These are phyloP conservation scores for Aspergillus sclerotialis DNA, from an alignment of 2,329 filamentous ascomycete species.

Conservation along the genomic window DNA sequence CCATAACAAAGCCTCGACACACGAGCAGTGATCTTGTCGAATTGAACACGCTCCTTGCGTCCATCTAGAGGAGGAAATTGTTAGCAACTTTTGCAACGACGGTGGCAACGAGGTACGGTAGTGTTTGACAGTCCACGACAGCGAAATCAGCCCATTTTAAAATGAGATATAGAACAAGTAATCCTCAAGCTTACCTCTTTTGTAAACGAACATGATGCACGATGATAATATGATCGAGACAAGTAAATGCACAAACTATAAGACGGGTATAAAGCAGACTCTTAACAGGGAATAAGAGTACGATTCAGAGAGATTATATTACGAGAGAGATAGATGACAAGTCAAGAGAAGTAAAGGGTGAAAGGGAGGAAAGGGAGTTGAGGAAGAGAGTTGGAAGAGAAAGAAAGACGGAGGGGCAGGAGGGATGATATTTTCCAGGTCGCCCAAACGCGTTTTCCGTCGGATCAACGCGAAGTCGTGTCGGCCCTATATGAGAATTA, in stretches of 20 bases:
- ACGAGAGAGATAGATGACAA: conserved; percentile 6
- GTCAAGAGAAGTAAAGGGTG: conserved; percentile 6
- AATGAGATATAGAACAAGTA: conserved; percentile 2
- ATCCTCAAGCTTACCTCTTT: conserved; percentile 56
- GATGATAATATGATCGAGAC: conserved; percentile 4
- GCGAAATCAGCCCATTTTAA: neutral
- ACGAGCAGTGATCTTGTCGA: conserved; percentile 99
- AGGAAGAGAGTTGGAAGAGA: conserved; percentile 10
- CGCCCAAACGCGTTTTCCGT: conserved; percentile 25
- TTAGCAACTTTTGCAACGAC: conserved; percentile 12
- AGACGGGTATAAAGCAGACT: conserved; percentile 14
- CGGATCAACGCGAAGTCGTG: conserved; percentile 26
- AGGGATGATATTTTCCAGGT: conserved; percentile 27
- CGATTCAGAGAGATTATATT: neutral
- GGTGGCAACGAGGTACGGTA: conserved; percentile 13
- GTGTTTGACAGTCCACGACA: neutral
- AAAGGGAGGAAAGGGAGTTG: conserved; percentile 7
- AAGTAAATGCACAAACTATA: conserved; percentile 8
- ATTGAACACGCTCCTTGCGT: conserved; percentile 99
- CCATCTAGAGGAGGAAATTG: conserved; percentile 58
- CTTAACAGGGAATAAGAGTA: neutral
- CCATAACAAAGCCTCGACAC: conserved; percentile 97
- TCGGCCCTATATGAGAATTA: conserved; percentile 22
- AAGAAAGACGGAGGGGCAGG: conserved; percentile 20
- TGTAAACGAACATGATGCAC: conserved; percentile 55